Evolutionary conservation across 345 rosid species (phyloP).

Genomic region (Lepidium aucheri): DNA sequence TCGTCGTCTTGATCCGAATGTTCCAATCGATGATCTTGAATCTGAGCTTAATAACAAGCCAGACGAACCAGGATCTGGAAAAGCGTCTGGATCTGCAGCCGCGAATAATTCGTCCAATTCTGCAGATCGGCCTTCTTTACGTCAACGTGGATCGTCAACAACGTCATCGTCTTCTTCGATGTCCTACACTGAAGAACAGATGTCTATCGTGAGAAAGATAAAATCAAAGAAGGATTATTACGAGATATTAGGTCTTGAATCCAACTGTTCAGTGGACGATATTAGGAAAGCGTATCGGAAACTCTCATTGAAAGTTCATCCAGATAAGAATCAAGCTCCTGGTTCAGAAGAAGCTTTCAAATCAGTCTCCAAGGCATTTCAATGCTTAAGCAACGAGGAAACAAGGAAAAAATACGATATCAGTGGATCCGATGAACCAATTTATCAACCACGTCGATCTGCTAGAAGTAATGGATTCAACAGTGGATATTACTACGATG

Average conservation of each 20-base stretch:
- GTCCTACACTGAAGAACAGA: slow-evolving; percentile 63
- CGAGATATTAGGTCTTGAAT: slow-evolving; percentile 74
- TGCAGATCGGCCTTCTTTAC: slow-evolving; percentile 46
- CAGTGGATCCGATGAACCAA: slow-evolving; percentile 70
- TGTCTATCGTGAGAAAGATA: slow-evolving; percentile 60
- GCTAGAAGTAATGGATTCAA: slow-evolving; percentile 40
- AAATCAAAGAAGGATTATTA: slow-evolving; percentile 79
- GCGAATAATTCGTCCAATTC: slow-evolving; percentile 15
- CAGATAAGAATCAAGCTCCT: slow-evolving; percentile 89
- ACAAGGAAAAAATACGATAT: slow-evolving; percentile 61
- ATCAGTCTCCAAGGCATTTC: slow-evolving; percentile 80
- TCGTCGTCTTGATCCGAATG: slow-evolving; percentile 82
- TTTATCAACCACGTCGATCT: slow-evolving; percentile 40
- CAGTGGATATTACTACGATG: slow-evolving; percentile 46
- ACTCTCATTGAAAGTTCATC: slow-evolving; percentile 86
- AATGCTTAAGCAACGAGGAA: slow-evolving; percentile 77
- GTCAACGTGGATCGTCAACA: slow-evolving; percentile 41
- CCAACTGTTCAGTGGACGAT: slow-evolving; percentile 66
- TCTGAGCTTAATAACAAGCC: slow-evolving; percentile 35
- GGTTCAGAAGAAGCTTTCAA: slow-evolving; percentile 94
- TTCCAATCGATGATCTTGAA: slow-evolving; percentile 52
- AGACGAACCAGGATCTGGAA: slow-evolving; percentile 6
- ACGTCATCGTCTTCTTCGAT: slow-evolving; percentile 34
- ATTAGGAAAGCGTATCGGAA: slow-evolving; percentile 77
- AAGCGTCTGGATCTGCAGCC: slow-evolving; percentile 13